phyloP scores from a whole-genome alignment of 2,329 filamentous ascomycete genomes.

The Colletotrichum kahawae region DNA sequence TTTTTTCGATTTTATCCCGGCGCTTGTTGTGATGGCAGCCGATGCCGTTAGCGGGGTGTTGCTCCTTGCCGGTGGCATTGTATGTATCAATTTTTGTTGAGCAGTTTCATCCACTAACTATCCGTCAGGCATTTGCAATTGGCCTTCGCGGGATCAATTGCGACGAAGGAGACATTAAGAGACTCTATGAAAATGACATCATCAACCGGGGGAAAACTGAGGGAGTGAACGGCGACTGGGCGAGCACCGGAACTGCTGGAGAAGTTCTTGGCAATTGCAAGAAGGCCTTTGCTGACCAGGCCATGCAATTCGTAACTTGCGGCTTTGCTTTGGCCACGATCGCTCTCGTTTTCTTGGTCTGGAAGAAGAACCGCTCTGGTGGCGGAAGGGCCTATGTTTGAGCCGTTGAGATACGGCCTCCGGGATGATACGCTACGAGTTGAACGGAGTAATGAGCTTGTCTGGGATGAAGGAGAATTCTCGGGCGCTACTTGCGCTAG shows the following conservation, averaged over 20 bases:
- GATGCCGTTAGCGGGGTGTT: conserved; percentile 12
- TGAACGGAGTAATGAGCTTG: neutral
- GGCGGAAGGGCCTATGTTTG: neutral
- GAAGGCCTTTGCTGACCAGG: conserved; percentile 9
- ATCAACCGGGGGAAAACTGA: too few species aligned
- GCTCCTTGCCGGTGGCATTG: conserved; percentile 13
- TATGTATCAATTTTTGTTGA: too few species aligned
- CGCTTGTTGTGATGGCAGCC: neutral
- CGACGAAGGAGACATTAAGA: too few species aligned
- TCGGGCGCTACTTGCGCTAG: too few species aligned
- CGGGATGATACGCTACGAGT: neutral
- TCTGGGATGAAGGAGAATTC: too few species aligned
- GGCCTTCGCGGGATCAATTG: too few species aligned
- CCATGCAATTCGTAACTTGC: conserved; percentile 15
- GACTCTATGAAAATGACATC: too few species aligned
- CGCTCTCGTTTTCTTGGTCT: conserved; percentile 4
- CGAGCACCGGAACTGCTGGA: too few species aligned
- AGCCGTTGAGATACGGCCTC: neutral
- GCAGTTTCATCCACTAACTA: too few species aligned
- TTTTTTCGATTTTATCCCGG: conserved; percentile 16
- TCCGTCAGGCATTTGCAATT: too few species aligned
- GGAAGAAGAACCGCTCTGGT: conserved; percentile 2
- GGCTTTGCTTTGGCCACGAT: conserved; percentile 1
- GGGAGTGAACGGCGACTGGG: too few species aligned
- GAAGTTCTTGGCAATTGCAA: too few species aligned